Evolutionary conservation across 1,284 basidiomycete species (phyloP).

Genomic region (Phellinidium pouzarii): DNA sequence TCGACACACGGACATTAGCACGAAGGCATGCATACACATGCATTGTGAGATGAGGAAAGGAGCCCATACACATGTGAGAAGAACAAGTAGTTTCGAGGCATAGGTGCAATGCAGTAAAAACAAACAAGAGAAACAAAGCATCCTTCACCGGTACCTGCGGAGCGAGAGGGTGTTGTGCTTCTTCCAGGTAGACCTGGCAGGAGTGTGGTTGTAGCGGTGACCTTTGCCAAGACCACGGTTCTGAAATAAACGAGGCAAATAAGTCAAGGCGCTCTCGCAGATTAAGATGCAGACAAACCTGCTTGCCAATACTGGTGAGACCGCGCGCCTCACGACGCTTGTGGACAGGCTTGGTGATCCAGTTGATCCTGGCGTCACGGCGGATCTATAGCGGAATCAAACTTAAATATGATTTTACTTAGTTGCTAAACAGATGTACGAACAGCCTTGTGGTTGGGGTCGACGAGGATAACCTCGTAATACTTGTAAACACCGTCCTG

Average conservation of each 20-base stretch:
- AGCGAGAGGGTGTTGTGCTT: constrained; percentile 98
- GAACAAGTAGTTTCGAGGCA: constrained; percentile 10
- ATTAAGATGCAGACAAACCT: constrained; percentile 42
- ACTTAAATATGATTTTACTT: constrained; percentile 7
- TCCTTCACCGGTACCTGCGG: constrained; percentile 88
- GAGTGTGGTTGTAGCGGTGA: constrained; percentile 90
- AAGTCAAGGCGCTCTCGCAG: not conserved
- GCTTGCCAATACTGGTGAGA: constrained; percentile 94
- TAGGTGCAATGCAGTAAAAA: constrained; percentile 18
- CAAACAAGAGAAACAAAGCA: constrained; percentile 27
- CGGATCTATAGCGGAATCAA: constrained; percentile 54
- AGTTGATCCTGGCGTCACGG: constrained; percentile 96
- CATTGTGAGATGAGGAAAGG: constrained; percentile 4
- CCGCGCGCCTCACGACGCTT: constrained; percentile 98
- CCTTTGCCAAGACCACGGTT: constrained; percentile 96
- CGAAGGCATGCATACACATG: constrained; percentile 14
- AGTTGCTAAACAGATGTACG: constrained; percentile 29
- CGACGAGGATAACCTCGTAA: constrained; percentile 98
- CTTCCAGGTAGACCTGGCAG: constrained; percentile 89
- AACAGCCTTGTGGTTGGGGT: constrained; percentile 89
- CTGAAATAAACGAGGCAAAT: constrained; percentile 31
- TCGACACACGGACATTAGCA: constrained; percentile 1
- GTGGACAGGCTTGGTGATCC: constrained; percentile 98
- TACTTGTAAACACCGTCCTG: constrained; percentile 99
- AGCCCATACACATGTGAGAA: constrained; percentile 12